phyloP scores from a whole-genome alignment of 1,284 basidiomycete species.

The Apiotrichum laibachii region DNA sequence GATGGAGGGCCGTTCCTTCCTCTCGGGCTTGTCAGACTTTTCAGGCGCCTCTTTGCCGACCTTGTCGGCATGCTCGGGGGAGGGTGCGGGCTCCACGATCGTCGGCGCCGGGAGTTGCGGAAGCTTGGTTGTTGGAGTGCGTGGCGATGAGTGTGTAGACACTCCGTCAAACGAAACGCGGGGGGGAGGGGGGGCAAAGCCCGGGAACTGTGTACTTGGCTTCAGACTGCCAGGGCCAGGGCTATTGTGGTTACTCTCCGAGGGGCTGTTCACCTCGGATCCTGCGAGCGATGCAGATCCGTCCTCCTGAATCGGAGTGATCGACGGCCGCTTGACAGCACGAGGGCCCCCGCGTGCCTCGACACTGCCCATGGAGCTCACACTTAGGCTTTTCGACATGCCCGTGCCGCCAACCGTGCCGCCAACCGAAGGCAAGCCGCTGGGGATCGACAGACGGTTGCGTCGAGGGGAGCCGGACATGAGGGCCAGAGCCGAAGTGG shows the following conservation, averaged over 20 bases:
- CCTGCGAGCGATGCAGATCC: not conserved
- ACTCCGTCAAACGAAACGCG: not conserved
- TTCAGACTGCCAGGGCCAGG: not conserved
- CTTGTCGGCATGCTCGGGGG: not conserved
- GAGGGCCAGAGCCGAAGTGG: conserved; percentile 5
- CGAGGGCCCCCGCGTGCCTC: not conserved
- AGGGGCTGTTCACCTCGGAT: not conserved
- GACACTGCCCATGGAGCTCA: conserved; percentile 1
- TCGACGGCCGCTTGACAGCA: not conserved
- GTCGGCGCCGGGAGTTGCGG: not conserved
- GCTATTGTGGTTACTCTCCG: not conserved
- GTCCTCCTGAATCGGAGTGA: conserved; percentile 4
- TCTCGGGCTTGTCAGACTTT: not conserved
- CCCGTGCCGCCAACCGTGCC: not conserved
- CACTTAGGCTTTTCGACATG: conserved; percentile 9
- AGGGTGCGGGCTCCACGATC: not conserved
- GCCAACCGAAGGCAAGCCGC: not conserved
- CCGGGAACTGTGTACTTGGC: not conserved
- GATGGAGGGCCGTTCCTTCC: not conserved
- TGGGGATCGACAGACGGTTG: not conserved
- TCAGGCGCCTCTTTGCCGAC: not conserved
- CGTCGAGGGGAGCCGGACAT: conserved; percentile 18
- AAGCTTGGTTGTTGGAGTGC: not conserved
- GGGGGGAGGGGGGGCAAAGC: not conserved
- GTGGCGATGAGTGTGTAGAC: not conserved